phyloP scores from a whole-genome alignment of 106 monocot genomes.

The Dendrobium huoshanense region DNA sequence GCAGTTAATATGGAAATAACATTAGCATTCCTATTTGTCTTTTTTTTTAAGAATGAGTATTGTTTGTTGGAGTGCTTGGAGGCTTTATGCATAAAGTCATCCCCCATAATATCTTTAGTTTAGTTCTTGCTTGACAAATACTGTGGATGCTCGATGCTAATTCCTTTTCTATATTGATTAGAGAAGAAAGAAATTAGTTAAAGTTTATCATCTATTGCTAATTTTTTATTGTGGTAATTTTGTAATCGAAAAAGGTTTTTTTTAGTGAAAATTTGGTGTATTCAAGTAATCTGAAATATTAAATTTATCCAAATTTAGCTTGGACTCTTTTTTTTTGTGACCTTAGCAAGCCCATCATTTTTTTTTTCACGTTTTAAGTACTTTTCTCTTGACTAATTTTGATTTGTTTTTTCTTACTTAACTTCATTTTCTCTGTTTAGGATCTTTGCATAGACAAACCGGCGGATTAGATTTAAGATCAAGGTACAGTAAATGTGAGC shows the following conservation, averaged over 20 bases:
- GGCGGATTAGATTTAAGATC: slow-evolving; percentile 42
- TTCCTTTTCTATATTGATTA: not conserved
- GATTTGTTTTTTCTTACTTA: not conserved
- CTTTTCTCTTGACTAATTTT: not conserved
- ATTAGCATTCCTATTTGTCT: not conserved
- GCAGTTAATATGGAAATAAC: not conserved
- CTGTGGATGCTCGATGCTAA: not conserved
- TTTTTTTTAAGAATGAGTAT: not conserved
- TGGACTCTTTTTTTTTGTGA: not conserved
- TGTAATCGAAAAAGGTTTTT: not conserved
- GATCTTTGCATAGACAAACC: slow-evolving; percentile 44
- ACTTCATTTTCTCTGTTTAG: slow-evolving; percentile 20
- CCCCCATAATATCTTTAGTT: not conserved
- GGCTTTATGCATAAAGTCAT: not conserved
- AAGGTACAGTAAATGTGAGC: slow-evolving; percentile 20
- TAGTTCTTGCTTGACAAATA: not conserved
- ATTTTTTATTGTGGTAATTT: not conserved
- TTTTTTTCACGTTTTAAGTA: not conserved
- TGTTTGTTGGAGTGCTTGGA: not conserved
- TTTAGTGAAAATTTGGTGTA: not conserved
- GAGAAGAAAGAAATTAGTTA: not conserved
- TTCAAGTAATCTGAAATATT: not conserved
- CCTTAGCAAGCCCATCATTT: not conserved
- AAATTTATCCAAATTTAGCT: not conserved
- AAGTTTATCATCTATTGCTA: not conserved